phyloP scores from a whole-genome alignment of 2,329 filamentous ascomycete genomes.

The Pseudogymnoascus destructans region DNA sequence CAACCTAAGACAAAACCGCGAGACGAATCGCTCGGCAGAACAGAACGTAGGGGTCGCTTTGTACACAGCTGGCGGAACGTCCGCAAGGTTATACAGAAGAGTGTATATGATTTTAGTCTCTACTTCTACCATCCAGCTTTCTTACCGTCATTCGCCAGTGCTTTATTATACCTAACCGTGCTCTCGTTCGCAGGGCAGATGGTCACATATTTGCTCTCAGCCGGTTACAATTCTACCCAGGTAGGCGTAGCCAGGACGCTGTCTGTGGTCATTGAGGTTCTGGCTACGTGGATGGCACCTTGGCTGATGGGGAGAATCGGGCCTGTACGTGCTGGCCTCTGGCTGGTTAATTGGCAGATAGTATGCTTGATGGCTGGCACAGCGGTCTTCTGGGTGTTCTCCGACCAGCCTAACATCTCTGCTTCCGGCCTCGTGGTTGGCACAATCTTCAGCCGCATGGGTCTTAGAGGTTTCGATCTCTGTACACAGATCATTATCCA shows the following conservation, averaged over 20 bases:
- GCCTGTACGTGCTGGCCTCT: conserved; percentile 51
- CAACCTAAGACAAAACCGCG: background rate
- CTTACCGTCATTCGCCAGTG: conserved; percentile 44
- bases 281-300: conserved; percentile 48
- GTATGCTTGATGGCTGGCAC: conserved; percentile 36
- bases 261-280: conserved; percentile 42
- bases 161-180: conserved; percentile 50
- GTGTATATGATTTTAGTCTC: background rate
- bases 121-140: conserved; percentile 45
- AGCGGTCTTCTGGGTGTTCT: conserved; percentile 28
- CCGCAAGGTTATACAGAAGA: background rate
- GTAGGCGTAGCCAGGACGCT: conserved; percentile 41
- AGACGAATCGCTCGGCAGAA: background rate
- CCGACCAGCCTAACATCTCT: conserved; percentile 25
- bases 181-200: conserved; percentile 48
- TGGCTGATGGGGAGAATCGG: conserved; percentile 42
- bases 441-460: conserved; percentile 43
- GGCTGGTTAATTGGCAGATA: conserved; percentile 59
- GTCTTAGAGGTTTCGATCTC: conserved; percentile 49
- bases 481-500: conserved; percentile 48
- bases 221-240: conserved; percentile 37
- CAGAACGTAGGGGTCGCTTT: background rate
- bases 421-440: conserved; percentile 37
- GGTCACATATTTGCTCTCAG: conserved; percentile 47
- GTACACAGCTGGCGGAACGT: background rate